Conservation (phyloP, 176 grass and related monocot species). For the Phyllostachys edulis region DNA sequence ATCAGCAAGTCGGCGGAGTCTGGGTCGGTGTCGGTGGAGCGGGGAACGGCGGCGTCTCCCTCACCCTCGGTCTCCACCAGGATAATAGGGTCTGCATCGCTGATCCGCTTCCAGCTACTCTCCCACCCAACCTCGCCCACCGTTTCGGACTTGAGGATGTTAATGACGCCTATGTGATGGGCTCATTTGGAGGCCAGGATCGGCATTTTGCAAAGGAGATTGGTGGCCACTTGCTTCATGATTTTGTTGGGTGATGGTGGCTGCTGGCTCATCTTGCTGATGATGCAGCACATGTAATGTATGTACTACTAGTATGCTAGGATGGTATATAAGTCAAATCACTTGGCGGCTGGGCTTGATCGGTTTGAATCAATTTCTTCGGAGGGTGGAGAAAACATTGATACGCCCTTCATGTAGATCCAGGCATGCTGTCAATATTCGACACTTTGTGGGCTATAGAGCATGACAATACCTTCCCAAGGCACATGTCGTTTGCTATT, state of each 20-base stretch:
- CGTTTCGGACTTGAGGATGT: slow-evolving; percentile 86
- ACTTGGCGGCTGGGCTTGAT: slow-evolving; percentile 29
- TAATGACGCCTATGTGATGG: slow-evolving; percentile 61
- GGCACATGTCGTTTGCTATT: neutral
- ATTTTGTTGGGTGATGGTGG: slow-evolving; percentile 75
- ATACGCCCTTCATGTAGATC: slow-evolving; percentile 45
- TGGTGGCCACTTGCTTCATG: slow-evolving; percentile 74
- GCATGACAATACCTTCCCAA: slow-evolving; percentile 17
- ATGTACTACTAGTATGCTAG: slow-evolving; percentile 54
- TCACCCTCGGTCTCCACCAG: slow-evolving; percentile 94
- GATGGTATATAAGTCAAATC: slow-evolving; percentile 56
- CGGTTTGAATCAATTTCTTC: slow-evolving; percentile 40
- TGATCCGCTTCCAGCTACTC: slow-evolving; percentile 46
- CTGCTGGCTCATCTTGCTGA: neutral
- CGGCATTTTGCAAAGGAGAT: slow-evolving; percentile 85
- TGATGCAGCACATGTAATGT: slow-evolving; percentile 28
- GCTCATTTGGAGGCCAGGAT: slow-evolving; percentile 63
- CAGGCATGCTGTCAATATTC: slow-evolving; percentile 40
- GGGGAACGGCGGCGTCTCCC: slow-evolving; percentile 54
- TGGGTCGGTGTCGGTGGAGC: neutral
- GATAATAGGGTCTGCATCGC: slow-evolving; percentile 60
- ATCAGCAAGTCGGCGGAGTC: slow-evolving; percentile 28
- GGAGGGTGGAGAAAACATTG: slow-evolving; percentile 40
- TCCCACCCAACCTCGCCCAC: slow-evolving; percentile 66
- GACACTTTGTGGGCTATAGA: slow-evolving; percentile 36